A percentile compares a stretch with the other conserved stretches of the same genome.
Evolutionary conservation across 2,329 filamentous ascomycete genomes (phyloP).

Genomic region (Cryphonectria parasitica): DNA sequence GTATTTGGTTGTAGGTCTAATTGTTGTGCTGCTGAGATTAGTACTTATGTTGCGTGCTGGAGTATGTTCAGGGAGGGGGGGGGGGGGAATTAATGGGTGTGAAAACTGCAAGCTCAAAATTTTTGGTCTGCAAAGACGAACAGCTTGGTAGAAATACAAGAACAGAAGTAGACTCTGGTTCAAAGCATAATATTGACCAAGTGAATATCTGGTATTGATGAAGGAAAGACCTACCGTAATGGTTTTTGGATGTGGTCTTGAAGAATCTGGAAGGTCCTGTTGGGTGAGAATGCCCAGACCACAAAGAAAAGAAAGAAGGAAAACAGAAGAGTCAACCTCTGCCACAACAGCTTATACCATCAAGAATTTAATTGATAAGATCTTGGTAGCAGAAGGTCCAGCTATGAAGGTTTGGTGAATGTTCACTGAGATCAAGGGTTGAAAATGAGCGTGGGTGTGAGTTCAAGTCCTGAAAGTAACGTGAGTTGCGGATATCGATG

Average conservation of each 20-base stretch:
- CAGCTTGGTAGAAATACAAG: background rate
- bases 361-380: background rate
- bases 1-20: background rate
- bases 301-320: background rate
- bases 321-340: background rate
- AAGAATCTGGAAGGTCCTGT: background rate
- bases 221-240: background rate
- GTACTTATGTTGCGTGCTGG: background rate
- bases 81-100: background rate
- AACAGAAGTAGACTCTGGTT: too few relatives aligned
- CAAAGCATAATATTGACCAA: background rate
- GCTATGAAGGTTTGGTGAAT: background rate
- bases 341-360: background rate
- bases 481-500: background rate
- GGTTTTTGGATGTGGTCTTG: background rate
- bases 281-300: background rate
- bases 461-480: background rate
- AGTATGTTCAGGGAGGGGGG: background rate
- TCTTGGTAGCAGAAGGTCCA: background rate
- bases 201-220: background rate
- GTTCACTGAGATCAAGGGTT: background rate
- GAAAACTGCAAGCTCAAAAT: background rate
- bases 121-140: background rate
- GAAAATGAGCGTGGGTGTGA: conserved; percentile 5
- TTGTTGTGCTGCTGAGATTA: background rate